Conservation (phyloP, 2,329 filamentous ascomycete species). For the Alternaria longipes region DNA sequence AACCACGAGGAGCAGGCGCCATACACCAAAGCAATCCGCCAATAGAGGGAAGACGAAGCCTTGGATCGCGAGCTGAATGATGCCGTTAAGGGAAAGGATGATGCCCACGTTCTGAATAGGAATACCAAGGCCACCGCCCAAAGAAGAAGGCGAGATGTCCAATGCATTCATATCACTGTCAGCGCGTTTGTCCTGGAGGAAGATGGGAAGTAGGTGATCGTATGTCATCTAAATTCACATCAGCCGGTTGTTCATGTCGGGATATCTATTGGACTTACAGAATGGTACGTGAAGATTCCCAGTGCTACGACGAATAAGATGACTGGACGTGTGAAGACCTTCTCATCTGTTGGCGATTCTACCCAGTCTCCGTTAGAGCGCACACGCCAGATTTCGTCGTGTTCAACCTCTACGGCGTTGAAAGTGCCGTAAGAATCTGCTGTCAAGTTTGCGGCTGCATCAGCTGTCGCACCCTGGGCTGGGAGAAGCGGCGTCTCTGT, state of each 20-base stretch:
- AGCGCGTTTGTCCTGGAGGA: slow-evolving; percentile 79
- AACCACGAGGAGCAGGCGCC: slow-evolving; percentile 71
- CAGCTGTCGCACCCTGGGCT: slow-evolving; percentile 77
- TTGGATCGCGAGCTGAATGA: slow-evolving; percentile 77
- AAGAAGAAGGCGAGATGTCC: slow-evolving; percentile 37
- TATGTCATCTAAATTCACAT: slow-evolving; percentile 73
- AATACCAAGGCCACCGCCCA: slow-evolving; percentile 71
- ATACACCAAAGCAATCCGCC: slow-evolving; percentile 71
- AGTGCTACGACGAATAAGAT: slow-evolving; percentile 81
- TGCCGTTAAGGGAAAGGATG: slow-evolving; percentile 74
- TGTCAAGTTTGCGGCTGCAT: slow-evolving; percentile 76
- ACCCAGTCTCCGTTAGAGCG: slow-evolving; percentile 57
- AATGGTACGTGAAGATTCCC: slow-evolving; percentile 92
- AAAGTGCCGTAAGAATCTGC: slow-evolving; percentile 85
- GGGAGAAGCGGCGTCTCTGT: slow-evolving; percentile 79
- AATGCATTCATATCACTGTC: slow-evolving; percentile 43
- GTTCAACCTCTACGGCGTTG: slow-evolving; percentile 63
- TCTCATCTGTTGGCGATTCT: slow-evolving; percentile 48
- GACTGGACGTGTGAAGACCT: slow-evolving; percentile 70
- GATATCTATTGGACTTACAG: slow-evolving; percentile 45
- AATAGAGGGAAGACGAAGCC: slow-evolving; percentile 73
- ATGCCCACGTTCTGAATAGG: slow-evolving; percentile 72
- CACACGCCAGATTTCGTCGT: slow-evolving; percentile 63
- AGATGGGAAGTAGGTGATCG: slow-evolving; percentile 91
- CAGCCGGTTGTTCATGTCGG: not conserved